phyloP scores from a whole-genome alignment of 495 filamentous ascomycete species.

The Lasiosphaeria hispida region DNA sequence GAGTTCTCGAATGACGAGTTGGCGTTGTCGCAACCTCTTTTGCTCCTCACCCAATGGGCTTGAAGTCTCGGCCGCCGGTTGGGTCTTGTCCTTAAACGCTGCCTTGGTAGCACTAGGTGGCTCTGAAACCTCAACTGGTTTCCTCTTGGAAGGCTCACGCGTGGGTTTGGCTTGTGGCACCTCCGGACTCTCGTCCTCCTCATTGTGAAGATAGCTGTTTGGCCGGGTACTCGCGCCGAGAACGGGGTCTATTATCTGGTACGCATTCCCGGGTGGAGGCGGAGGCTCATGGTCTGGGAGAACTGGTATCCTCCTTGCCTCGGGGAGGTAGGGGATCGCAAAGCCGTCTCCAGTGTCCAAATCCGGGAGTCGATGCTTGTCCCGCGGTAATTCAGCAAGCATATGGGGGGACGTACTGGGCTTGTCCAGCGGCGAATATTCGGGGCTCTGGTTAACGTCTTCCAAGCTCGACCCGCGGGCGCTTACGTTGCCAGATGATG shows the following conservation, averaged over 20 bases:
- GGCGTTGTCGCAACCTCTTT: slow-evolving; percentile 58
- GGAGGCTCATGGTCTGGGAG: slow-evolving; percentile 40
- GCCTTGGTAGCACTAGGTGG: slow-evolving; percentile 11
- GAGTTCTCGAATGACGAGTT: slow-evolving; percentile 81
- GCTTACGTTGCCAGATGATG: slow-evolving; percentile 20
- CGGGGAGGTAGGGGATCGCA: slow-evolving; percentile 25
- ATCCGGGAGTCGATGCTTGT: slow-evolving; percentile 38
- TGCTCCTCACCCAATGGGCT: slow-evolving; percentile 36
- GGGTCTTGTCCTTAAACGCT: slow-evolving; percentile 15
- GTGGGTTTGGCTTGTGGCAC: slow-evolving; percentile 27
- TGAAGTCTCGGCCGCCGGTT: slow-evolving; percentile 25
- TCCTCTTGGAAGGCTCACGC: slow-evolving; percentile 34
- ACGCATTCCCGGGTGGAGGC: slow-evolving; percentile 21
- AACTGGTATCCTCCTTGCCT: slow-evolving; percentile 22
- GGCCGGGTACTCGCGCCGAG: slow-evolving; percentile 44
- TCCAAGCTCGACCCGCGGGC: slow-evolving; percentile 23
- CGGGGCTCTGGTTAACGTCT: slow-evolving; percentile 23
- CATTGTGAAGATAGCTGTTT: slow-evolving; percentile 38
- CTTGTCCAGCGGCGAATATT: slow-evolving; percentile 26
- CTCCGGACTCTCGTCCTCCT: slow-evolving; percentile 35
- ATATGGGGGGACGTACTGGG: slow-evolving; percentile 21
- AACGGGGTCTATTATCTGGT: slow-evolving; percentile 28
- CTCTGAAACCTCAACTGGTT: slow-evolving; percentile 36
- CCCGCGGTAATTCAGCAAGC: slow-evolving; percentile 21
- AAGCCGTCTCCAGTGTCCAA: slow-evolving; percentile 37